phyloP scores from a whole-genome alignment of 2,329 filamentous ascomycete species.

The Neonectria magnoliae region DNA sequence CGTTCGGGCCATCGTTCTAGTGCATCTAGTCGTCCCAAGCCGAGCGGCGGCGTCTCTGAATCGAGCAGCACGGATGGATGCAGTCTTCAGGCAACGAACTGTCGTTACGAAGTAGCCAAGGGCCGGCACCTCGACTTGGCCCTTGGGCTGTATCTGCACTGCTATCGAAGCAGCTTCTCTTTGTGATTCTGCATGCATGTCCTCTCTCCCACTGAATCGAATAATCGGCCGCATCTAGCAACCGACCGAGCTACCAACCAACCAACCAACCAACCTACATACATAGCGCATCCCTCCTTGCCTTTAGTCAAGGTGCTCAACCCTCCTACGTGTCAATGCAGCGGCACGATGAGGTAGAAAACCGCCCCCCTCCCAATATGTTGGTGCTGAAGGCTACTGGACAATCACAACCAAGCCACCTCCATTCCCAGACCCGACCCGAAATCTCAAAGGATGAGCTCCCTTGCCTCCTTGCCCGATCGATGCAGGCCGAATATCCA shows the following conservation, averaged over 20 bases:
- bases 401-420: not conserved
- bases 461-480: conserved; percentile 22
- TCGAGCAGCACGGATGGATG: not conserved
- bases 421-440: not conserved
- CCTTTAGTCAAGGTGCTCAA: conserved; percentile 11
- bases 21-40: conserved; percentile 20
- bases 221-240: not conserved
- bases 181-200: not conserved
- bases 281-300: not conserved
- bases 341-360: conserved; percentile 4
- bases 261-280: not conserved
- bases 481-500: conserved; percentile 5
- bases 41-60: conserved; percentile 2
- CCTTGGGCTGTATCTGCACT: not conserved
- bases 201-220: not conserved
- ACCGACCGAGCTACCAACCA: not conserved
- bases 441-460: conserved; percentile 19
- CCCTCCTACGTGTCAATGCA: conserved; percentile 28
- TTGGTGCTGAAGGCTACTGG: not conserved
- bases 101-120: not conserved
- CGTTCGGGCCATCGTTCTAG: conserved; percentile 22
- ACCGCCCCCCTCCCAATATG: conserved; percentile 5
- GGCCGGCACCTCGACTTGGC: not conserved
- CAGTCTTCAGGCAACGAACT: not conserved
- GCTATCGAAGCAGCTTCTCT: not conserved